Conservation (phyloP, 441 rosid genomes). For the Erysimum cheiri region DNA sequence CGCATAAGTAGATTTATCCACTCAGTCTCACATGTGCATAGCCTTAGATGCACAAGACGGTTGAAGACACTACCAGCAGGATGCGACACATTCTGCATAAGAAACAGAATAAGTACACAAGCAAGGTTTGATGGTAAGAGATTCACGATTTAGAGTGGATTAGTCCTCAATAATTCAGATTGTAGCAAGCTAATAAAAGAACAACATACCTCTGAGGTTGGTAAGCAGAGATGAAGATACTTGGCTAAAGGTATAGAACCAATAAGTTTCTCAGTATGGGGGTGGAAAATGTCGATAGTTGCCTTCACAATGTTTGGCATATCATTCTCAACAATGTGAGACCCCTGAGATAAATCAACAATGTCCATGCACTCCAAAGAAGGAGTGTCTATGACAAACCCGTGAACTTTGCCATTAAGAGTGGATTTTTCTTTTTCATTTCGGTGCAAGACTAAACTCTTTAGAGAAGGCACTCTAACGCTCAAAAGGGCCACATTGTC, state of each 20-base stretch:
- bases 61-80: conserved; percentile 26
- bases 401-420: not conserved
- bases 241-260: conserved; percentile 4
- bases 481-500: not conserved
- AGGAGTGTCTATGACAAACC: not conserved
- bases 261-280: not conserved
- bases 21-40: conserved; percentile 26
- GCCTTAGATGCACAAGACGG: conserved; percentile 9
- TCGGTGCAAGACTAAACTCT: not conserved
- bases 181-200: not conserved
- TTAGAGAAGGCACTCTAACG: conserved; percentile 6
- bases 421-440: not conserved
- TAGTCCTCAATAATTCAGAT: not conserved
- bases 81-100: conserved; percentile 19
- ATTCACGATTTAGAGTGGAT: not conserved
- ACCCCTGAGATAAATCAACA: not conserved
- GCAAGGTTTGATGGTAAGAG: not conserved
- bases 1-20: conserved; percentile 31
- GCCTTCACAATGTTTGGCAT: conserved; percentile 6
- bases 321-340: not conserved
- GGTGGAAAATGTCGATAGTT: not conserved
- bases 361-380: not conserved
- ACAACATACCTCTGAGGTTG: conserved; percentile 11
- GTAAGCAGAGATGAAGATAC: conserved; percentile 3
- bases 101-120: not conserved